These are phyloP conservation scores for Endocarpon pusillum DNA, from an alignment of 495 filamentous ascomycete species.

Conservation along the genomic window DNA sequence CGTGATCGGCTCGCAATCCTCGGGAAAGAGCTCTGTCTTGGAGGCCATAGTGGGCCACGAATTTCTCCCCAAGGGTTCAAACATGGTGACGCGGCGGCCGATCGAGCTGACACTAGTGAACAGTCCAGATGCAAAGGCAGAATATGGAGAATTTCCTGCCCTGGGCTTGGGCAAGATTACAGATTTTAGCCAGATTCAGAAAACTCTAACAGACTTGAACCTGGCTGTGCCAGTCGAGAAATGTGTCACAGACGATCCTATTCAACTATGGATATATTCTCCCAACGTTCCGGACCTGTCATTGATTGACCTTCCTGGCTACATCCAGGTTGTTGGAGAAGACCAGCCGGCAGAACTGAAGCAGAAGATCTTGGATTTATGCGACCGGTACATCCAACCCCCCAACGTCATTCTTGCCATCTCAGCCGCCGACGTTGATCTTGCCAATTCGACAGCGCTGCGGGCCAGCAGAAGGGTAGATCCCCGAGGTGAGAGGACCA, in stretches of 20 bases:
- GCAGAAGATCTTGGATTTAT: constrained; percentile 87
- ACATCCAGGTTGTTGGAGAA: constrained; percentile 83
- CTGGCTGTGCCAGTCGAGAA: constrained; percentile 75
- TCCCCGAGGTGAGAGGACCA: constrained; percentile 85
- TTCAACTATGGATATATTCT: constrained; percentile 87
- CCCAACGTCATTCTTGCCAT: constrained; percentile 96
- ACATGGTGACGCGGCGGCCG: constrained; percentile 94
- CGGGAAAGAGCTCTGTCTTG: constrained; percentile 92
- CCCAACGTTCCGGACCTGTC: constrained; percentile 92
- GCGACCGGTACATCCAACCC: constrained; percentile 93
- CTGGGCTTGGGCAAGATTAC: constrained; percentile 79
- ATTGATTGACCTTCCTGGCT: constrained; percentile 89
- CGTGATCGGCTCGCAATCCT: constrained; percentile 95
- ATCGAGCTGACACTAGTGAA: constrained; percentile 97
- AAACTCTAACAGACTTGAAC: constrained; percentile 88
- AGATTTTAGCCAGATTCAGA: constrained; percentile 84
- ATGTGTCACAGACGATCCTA: constrained; percentile 92
- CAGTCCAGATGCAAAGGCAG: constrained; percentile 72
- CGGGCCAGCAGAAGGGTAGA: constrained; percentile 83
- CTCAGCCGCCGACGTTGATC: constrained; percentile 90
- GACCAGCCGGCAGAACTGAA: constrained; percentile 88
- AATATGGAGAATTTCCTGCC: constrained; percentile 94
- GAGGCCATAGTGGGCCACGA: constrained; percentile 97
- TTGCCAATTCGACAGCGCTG: constrained; percentile 90
- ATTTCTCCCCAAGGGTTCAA: constrained; percentile 90